Conservation (phyloP, 1,284 basidiomycete species). For the Fomes fomentarius region DNA sequence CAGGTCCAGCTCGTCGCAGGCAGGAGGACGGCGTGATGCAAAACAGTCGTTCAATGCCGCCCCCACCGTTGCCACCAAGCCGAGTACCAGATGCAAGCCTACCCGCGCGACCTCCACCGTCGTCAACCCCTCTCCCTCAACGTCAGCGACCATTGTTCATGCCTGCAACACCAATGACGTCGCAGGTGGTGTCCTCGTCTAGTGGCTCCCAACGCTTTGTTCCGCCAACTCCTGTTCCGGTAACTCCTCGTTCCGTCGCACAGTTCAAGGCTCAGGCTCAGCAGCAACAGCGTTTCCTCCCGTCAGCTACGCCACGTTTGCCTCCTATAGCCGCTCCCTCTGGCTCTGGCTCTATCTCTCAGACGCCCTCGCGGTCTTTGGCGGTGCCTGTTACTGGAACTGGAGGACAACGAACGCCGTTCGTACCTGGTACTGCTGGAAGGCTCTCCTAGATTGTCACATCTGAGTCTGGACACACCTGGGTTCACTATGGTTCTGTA, state of each 20-base stretch:
- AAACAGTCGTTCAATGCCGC: conserved; percentile 5
- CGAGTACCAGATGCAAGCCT: neutral
- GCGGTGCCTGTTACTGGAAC: conserved; percentile 16
- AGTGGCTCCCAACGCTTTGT: conserved; percentile 19
- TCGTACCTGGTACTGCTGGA: conserved; percentile 14
- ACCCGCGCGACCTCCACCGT: conserved; percentile 16
- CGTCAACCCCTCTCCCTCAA: neutral
- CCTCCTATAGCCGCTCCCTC: conserved; percentile 7
- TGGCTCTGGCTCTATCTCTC: conserved; percentile 4
- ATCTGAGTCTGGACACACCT: no score
- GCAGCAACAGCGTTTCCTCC: conserved; percentile 23
- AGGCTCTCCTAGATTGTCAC: neutral
- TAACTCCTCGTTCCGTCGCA: conserved; percentile 20
- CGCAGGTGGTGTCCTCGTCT: conserved; percentile 14
- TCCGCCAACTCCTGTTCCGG: conserved; percentile 19
- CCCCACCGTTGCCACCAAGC: conserved; percentile 1
- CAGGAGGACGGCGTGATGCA: conserved; percentile 12
- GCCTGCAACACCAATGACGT: conserved; percentile 12
- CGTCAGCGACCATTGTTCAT: conserved; percentile 17
- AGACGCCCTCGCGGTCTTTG: conserved; percentile 10
- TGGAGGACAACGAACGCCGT: conserved; percentile 24
- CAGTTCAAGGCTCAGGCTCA: neutral
- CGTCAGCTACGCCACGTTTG: conserved; percentile 6
- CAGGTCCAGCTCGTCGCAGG: conserved; percentile 23
- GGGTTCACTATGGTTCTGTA: no score